Percentiles rank a stretch among this genome's conserved stretches.
These are phyloP conservation scores for Poa annua DNA, from an alignment of 176 grass and related monocot genomes.

Conservation along the genomic window DNA sequence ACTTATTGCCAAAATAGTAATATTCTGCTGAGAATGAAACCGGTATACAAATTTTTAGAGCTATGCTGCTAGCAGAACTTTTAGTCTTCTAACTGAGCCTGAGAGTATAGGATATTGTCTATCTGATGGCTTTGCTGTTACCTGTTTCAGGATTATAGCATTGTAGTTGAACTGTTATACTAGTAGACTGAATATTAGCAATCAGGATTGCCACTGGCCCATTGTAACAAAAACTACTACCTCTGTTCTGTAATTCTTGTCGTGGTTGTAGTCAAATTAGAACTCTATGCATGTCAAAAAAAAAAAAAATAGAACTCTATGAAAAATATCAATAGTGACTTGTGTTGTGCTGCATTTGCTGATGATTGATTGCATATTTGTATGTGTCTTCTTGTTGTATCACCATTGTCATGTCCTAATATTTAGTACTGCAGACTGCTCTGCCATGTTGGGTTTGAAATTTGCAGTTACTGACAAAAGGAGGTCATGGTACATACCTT, in stretches of 20 bases:
- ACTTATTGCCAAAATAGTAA: not conserved
- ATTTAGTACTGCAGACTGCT: not conserved
- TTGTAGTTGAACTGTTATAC: slow-evolving; percentile 10
- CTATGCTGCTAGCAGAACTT: not conserved
- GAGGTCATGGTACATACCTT: not conserved
- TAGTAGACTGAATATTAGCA: not conserved
- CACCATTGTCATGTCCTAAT: not conserved
- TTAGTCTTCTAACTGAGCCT: not conserved
- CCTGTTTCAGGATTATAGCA: not conserved
- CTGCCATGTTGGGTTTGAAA: not conserved
- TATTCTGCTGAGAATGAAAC: slow-evolving; percentile 15
- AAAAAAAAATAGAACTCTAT: too few species aligned
- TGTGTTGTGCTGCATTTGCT: not conserved
- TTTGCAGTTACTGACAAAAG: not conserved
- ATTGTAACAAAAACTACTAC: not conserved
- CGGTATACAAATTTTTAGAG: not conserved
- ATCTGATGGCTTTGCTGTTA: not conserved
- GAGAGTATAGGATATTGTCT: not conserved
- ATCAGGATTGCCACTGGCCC: not conserved
- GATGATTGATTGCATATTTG: not conserved
- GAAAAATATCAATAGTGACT: too few species aligned
- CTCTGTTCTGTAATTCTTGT: too few species aligned
- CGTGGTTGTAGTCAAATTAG: too few species aligned
- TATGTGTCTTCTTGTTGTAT: not conserved
- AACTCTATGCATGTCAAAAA: too few species aligned